Conservation (phyloP, 2,329 filamentous ascomycete species). For the Leptographium radiaticola region DNA sequence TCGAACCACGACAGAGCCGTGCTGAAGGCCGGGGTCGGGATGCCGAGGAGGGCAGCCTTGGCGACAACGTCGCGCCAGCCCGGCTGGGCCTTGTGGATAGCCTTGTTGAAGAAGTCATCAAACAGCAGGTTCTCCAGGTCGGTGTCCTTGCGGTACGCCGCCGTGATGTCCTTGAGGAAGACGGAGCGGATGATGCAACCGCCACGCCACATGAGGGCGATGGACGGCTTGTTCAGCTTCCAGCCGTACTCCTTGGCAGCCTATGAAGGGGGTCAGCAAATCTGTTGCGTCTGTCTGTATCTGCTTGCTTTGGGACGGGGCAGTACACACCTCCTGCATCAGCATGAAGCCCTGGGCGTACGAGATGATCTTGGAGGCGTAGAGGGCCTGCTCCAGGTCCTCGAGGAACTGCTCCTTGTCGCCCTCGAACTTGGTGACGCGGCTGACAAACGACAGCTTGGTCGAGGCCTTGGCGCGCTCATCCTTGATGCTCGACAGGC, state of each 20-base stretch:
- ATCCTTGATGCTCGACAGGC: conserved; percentile 84
- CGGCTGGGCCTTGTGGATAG: conserved; percentile 89
- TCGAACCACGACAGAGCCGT: conserved; percentile 98
- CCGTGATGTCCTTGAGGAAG: conserved; percentile 99
- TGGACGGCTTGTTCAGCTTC: conserved; percentile 99
- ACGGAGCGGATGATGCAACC: conserved; percentile 99
- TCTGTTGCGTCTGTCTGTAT: neutral
- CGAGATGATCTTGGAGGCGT: conserved; percentile 99
- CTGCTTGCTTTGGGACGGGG: neutral
- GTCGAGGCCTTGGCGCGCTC: conserved; percentile 76
- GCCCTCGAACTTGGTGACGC: conserved; percentile 68
- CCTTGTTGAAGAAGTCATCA: conserved; percentile 99
- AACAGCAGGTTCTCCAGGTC: conserved; percentile 97
- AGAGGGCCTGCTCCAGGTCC: conserved; percentile 96
- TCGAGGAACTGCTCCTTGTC: conserved; percentile 89
- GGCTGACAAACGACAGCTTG: conserved; percentile 63
- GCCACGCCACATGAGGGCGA: conserved; percentile 99
- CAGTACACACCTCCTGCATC: conserved; percentile 74
- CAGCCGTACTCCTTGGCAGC: conserved; percentile 91
- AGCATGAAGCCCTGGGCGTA: conserved; percentile 99
- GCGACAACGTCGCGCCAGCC: conserved; percentile 86
- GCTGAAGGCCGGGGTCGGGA: conserved; percentile 91
- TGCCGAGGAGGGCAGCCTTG: conserved; percentile 86
- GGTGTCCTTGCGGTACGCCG: conserved; percentile 85
- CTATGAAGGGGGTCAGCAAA: conserved; percentile 27